Evolutionary conservation across 106 monocot species (phyloP).

Genomic region (Dioscorea alata): DNA sequence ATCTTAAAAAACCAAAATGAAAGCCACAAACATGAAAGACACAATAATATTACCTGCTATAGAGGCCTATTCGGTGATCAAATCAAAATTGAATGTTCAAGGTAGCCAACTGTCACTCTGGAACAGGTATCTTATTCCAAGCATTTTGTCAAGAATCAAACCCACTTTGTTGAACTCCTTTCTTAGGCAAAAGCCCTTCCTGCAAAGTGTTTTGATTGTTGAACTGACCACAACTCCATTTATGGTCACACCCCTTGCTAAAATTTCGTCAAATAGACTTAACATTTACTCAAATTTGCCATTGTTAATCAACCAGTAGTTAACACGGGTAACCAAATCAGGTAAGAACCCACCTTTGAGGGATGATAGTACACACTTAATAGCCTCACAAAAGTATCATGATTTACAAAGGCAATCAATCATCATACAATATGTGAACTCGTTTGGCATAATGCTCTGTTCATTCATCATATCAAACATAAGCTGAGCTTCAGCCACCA

Average conservation of each 20-base stretch:
- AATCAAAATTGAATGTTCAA: neutral
- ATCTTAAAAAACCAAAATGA: neutral
- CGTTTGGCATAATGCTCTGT: slow-evolving; percentile 1
- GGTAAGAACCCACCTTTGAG: neutral
- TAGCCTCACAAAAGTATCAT: slow-evolving; percentile 1
- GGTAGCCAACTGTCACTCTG: neutral
- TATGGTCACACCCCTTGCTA: neutral
- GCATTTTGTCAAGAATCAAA: slow-evolving; percentile 10
- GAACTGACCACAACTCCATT: slow-evolving; percentile 1
- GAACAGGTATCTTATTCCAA: neutral
- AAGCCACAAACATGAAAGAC: neutral
- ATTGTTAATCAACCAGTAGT: neutral
- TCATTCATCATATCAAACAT: neutral
- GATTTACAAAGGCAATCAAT: slow-evolving; percentile 5
- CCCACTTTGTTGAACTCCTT: neutral
- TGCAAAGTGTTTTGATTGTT: slow-evolving; percentile 1
- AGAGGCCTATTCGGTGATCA: neutral
- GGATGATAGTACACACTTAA: neutral
- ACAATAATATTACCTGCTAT: neutral
- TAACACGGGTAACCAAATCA: neutral
- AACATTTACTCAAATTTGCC: neutral
- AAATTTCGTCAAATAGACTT: neutral
- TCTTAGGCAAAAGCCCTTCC: slow-evolving; percentile 1
- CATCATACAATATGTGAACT: slow-evolving; percentile 5
- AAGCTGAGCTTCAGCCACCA: neutral